These are phyloP conservation scores for Curvularia hawaiiensis DNA, from an alignment of 2,329 filamentous ascomycete species.

Conservation along the genomic window DNA sequence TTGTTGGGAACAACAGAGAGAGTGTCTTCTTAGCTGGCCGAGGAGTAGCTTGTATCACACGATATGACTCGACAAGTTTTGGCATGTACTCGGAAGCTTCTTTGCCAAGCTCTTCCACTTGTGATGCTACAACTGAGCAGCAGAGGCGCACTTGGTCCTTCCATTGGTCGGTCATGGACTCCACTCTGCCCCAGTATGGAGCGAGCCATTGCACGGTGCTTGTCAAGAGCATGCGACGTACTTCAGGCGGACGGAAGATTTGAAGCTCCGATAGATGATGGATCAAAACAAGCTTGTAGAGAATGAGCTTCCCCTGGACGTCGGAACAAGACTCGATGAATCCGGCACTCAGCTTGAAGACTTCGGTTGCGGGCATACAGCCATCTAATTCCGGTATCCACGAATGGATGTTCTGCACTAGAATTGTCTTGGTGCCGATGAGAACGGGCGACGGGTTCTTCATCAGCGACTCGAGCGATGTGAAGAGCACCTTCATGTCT, in stretches of 20 bases:
- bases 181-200: slow-evolving; percentile 85
- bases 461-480: slow-evolving; percentile 88
- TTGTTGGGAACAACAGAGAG: slow-evolving; percentile 86
- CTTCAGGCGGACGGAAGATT: slow-evolving; percentile 79
- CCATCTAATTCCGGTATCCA: slow-evolving; percentile 92
- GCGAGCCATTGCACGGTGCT: slow-evolving; percentile 91
- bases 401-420: slow-evolving; percentile 94
- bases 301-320: slow-evolving; percentile 86
- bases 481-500: slow-evolving; percentile 86
- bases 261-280: slow-evolving; percentile 86
- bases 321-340: slow-evolving; percentile 89
- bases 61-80: slow-evolving; percentile 88
- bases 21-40: slow-evolving; percentile 65
- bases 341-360: slow-evolving; percentile 87
- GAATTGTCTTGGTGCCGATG: slow-evolving; percentile 91
- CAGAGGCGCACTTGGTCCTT: slow-evolving; percentile 91
- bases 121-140: slow-evolving; percentile 88
- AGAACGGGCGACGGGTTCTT: slow-evolving; percentile 81
- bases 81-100: slow-evolving; percentile 89
- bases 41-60: slow-evolving; percentile 72
- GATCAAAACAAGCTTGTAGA: slow-evolving; percentile 92
- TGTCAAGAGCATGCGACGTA: slow-evolving; percentile 72
- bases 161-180: slow-evolving; percentile 81
- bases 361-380: slow-evolving; percentile 79
- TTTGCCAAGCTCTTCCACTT: slow-evolving; percentile 76